Base-by-base conservation (phyloP, 148 eudicot genomes). In the Vaccinium macrocarpon region DNA sequence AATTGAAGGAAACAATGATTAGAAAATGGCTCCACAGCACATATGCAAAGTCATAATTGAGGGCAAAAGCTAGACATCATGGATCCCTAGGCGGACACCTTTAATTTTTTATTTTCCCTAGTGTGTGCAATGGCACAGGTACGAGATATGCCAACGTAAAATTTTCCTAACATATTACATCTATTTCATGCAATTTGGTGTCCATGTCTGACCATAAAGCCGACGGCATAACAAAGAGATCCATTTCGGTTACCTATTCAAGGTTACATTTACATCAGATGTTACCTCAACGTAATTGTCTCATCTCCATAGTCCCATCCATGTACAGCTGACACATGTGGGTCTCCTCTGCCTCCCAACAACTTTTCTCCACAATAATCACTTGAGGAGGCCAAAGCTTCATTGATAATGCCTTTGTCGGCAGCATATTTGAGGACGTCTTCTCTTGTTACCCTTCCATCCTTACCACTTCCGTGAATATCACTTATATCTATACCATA, bases 361-460 rank as follows among this genome's bases (percentile, higher is more conserved):
- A 51, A 55, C 73, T 88, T 79, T 29, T 89, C 88, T 35, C 68
- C 83, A 42, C 86, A 83, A 78, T 52, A 16, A 84, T 81, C 62
- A 86, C 79, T 78, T 2, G 85, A 83, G 66, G 82, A 57, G 53
- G 82, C 80, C 74, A 87, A 66, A 8, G 59, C 79, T 56, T 88
- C 92, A 23, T 78, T 75, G 35, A 90, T 64, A 85, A 84, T 50
- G 83, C 91, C 94, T 89, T 83, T 87, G 1, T 79, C 78, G 11
- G 89, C 84, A 90, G 89, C 95, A 92, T 88, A 92, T 72, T 56
- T 91, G 25, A 93, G 85, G 61, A 95, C 90, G 80, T 97, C 99
- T 91, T 94, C 99, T 89, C 87, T 95, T 51, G 86, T 61, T 62
- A 97, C 89, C 88, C 98, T 92, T 76, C 99, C 98, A 88, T 89